Conservation (phyloP, 2,329 filamentous ascomycete genomes). For the Stylonectria norvegica region DNA sequence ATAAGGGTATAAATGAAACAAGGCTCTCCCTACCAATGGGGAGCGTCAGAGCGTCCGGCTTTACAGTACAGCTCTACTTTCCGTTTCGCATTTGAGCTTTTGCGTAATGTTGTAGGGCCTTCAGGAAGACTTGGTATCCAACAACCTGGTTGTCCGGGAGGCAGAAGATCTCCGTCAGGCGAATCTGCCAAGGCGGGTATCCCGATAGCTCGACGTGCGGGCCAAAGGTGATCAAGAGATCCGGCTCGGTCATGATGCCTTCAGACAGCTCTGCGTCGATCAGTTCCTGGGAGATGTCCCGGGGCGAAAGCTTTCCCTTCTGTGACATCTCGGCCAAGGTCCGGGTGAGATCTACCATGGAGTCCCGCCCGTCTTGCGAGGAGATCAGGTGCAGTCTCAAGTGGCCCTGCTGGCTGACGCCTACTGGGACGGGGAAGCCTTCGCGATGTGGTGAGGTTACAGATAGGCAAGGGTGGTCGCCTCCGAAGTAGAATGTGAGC, state of each 20-base stretch:
- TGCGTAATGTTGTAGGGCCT: conserved; percentile 78
- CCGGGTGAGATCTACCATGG: conserved; percentile 90
- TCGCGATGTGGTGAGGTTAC: conserved; percentile 44
- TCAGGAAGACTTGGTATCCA: conserved; percentile 90
- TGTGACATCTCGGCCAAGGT: conserved; percentile 95
- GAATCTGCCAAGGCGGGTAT: conserved; percentile 95
- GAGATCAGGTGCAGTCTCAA: conserved; percentile 74
- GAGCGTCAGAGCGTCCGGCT: conserved; percentile 4
- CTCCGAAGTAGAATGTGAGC: conserved; percentile 83
- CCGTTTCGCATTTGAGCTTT: conserved; percentile 87
- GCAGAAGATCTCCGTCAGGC: conserved; percentile 89
- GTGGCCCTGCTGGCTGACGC: conserved; percentile 36
- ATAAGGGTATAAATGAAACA: conserved; percentile 19
- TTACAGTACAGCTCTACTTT: conserved; percentile 38
- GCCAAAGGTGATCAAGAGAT: conserved; percentile 83
- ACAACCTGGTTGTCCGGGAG: conserved; percentile 75
- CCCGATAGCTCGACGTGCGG: conserved; percentile 80
- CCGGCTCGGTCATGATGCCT: conserved; percentile 81
- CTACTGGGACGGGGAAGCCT: conserved; percentile 28
- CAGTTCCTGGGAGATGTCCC: conserved; percentile 80
- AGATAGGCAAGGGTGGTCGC: conserved; percentile 67
- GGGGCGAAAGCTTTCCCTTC: conserved; percentile 72
- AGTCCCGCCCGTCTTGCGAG: conserved; percentile 84
- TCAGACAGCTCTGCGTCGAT: conserved; percentile 84
- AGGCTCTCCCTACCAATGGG: not conserved